Conservation (phyloP, 176 grass and related monocot species). For the Cenchrus fungigraminus region DNA sequence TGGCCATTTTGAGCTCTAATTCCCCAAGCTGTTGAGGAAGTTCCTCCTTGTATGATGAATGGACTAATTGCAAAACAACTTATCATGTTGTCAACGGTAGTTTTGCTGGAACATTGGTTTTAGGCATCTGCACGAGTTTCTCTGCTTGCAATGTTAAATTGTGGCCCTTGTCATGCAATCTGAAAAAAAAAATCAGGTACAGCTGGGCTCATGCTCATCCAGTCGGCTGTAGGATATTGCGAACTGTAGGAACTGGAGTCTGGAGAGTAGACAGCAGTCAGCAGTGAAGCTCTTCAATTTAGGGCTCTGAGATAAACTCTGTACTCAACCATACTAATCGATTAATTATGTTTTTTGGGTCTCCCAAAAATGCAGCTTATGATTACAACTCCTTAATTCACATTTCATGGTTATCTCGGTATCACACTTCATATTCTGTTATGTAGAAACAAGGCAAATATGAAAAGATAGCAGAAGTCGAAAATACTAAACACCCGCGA, state of each 20-base stretch:
- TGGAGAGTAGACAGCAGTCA: background rate
- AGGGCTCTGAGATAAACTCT: background rate
- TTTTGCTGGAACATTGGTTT: constrained; percentile 22
- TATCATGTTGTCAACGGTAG: constrained; percentile 11
- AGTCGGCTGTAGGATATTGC: background rate
- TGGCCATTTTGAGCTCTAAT: constrained; percentile 65
- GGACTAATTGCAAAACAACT: background rate
- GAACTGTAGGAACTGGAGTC: background rate
- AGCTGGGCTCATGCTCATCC: background rate
- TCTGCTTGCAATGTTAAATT: constrained; percentile 48
- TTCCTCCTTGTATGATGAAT: constrained; percentile 12
- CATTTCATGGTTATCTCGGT: background rate
- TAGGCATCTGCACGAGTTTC: constrained; percentile 35
- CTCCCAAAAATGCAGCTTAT: background rate
- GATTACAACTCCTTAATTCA: background rate
- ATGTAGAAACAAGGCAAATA: background rate
- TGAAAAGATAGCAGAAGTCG: background rate
- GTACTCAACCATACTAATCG: too few relatives aligned
- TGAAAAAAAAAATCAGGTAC: background rate
- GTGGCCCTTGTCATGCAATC: background rate
- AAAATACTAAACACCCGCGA: background rate
- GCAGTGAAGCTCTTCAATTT: background rate
- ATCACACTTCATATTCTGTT: background rate
- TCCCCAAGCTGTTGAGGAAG: background rate
- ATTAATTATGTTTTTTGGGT: too few relatives aligned